Conservation (phyloP, 1,139 yeast species). For the Suhomyces maxii region DNA sequence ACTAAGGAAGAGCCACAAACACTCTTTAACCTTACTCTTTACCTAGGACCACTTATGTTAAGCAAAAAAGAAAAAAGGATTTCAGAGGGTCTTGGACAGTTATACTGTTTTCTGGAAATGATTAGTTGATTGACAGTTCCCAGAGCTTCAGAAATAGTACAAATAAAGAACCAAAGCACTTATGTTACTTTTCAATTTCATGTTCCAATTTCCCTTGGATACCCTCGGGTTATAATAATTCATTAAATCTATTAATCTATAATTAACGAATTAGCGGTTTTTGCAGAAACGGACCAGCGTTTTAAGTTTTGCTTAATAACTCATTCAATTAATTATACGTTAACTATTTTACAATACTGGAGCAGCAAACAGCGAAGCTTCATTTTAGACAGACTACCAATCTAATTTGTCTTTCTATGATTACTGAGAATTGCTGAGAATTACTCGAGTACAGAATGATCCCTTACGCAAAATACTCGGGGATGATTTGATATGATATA, state of each 20-base stretch:
- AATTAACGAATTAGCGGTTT: background rate
- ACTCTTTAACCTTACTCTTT: no score
- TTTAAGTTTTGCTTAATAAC: background rate
- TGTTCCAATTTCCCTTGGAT: background rate
- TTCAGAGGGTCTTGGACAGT: no score
- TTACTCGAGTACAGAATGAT: background rate
- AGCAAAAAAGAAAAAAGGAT: no score
- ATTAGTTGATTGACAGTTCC: no score
- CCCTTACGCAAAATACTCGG: no score
- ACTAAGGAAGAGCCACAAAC: no score
- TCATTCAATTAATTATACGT: background rate
- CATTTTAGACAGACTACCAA: background rate
- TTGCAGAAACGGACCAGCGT: background rate
- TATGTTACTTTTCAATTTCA: background rate
- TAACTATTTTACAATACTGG: background rate
- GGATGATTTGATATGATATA: no score
- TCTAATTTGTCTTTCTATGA: background rate
- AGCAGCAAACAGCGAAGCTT: background rate
- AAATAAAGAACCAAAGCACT: no score
- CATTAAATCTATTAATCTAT: background rate
- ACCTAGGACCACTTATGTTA: no score
- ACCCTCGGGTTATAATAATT: background rate
- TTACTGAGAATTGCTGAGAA: background rate
- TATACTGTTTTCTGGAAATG: no score
- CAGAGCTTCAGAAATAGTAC: no score